Evolutionary conservation across 805 yeast genomes (phyloP).

Genomic region (Myxozyma mucilagina): DNA sequence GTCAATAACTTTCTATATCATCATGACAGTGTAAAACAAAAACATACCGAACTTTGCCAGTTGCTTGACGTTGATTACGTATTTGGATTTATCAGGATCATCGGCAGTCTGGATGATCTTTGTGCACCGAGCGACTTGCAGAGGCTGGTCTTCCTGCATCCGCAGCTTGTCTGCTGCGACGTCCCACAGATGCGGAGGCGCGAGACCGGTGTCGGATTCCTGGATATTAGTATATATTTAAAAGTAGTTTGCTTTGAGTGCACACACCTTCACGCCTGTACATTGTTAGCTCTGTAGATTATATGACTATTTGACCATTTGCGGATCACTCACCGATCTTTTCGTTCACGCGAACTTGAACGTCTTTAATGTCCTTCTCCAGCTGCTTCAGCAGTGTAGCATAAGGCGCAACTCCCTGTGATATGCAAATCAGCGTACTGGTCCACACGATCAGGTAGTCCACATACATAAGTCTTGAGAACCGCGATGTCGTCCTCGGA

Average conservation of each 20-base stretch:
- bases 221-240: slow-evolving; percentile 39
- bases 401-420: slow-evolving; percentile 89
- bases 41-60: slow-evolving; percentile 78
- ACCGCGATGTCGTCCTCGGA: slow-evolving; percentile 98
- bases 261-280: slow-evolving; percentile 29
- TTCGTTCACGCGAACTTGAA: slow-evolving; percentile 87
- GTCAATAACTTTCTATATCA: not conserved
- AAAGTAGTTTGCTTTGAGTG: not conserved
- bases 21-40: not conserved
- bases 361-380: slow-evolving; percentile 80
- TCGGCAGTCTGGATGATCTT: slow-evolving; percentile 66
- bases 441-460: not conserved
- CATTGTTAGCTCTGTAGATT: not conserved
- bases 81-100: slow-evolving; percentile 83
- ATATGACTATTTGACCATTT: not conserved
- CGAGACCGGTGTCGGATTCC: slow-evolving; percentile 96
- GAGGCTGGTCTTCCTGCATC: slow-evolving; percentile 89
- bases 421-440: not conserved
- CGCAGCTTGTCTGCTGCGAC: slow-evolving; percentile 93
- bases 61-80: slow-evolving; percentile 95
- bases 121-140: slow-evolving; percentile 98
- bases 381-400: slow-evolving; percentile 74
- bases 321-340: slow-evolving; percentile 63
- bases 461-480: slow-evolving; percentile 72
- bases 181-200: slow-evolving; percentile 97